phyloP scores from a whole-genome alignment of 441 rosid genomes.

The Populus hybrid region DNA sequence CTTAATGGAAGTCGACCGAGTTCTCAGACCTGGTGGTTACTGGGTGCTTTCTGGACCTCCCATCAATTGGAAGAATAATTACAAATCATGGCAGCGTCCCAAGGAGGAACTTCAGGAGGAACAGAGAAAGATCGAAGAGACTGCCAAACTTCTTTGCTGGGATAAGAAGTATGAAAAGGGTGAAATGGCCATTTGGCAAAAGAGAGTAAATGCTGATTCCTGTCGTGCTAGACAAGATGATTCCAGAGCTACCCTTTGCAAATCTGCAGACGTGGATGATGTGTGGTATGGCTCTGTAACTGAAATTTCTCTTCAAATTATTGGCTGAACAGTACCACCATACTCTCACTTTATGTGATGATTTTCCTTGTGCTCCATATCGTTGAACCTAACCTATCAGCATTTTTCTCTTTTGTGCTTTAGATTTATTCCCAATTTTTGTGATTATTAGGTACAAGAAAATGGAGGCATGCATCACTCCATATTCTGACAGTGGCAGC shows the following conservation, averaged over 20 bases:
- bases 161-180: slow-evolving; percentile 87
- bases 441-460: slow-evolving; percentile 57
- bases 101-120: slow-evolving; percentile 71
- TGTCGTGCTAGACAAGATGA: slow-evolving; percentile 57
- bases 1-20: too few species aligned
- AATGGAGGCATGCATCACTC: slow-evolving; percentile 67
- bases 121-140: slow-evolving; percentile 70
- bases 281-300: slow-evolving; percentile 54
- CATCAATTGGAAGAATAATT: slow-evolving; percentile 21
- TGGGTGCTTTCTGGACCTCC: too few species aligned
- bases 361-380: background rate
- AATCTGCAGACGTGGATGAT: slow-evolving; percentile 63
- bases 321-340: background rate
- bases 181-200: slow-evolving; percentile 76
- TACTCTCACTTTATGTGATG: background rate
- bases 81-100: slow-evolving; percentile 77
- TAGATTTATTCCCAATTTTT: slow-evolving; percentile 11
- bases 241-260: slow-evolving; percentile 63
- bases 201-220: slow-evolving; percentile 58
- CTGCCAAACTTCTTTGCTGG: slow-evolving; percentile 82
- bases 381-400: background rate
- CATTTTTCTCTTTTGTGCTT: background rate
- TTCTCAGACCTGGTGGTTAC: too few species aligned
- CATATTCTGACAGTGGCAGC: slow-evolving; percentile 59
- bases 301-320: background rate